Evolutionary conservation across 2,329 filamentous ascomycete genomes (phyloP).

Genomic region (Penicillium verrucosum): DNA sequence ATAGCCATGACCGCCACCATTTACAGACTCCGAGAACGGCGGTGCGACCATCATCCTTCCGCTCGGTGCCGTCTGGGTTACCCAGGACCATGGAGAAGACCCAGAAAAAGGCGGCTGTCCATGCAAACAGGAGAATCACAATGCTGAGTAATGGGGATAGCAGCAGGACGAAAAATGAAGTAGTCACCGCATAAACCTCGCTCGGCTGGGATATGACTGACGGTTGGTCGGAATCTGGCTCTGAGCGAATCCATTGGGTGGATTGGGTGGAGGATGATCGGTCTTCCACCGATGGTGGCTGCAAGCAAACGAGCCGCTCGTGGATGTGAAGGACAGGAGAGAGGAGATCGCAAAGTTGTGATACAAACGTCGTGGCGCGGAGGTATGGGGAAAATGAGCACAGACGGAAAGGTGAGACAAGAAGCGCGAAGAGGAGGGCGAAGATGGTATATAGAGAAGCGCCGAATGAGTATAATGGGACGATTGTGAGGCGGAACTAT

Average conservation of each 20-base stretch:
- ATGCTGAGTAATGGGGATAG: constrained; percentile 57
- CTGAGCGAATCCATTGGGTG: constrained; percentile 41
- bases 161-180: constrained; percentile 52
- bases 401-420: constrained; percentile 54
- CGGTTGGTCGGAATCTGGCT: constrained; percentile 32
- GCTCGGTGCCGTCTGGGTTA: constrained; percentile 59
- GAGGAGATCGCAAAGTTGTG: constrained; percentile 52
- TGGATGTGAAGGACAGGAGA: constrained; percentile 53
- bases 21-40: constrained; percentile 57
- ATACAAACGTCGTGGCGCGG: constrained; percentile 45
- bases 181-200: constrained; percentile 35
- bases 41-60: constrained; percentile 59
- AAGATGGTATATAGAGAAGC: constrained; percentile 55
- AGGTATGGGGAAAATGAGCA: constrained; percentile 46
- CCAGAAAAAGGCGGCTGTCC: constrained; percentile 62
- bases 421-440: constrained; percentile 49
- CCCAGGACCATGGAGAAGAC: constrained; percentile 59
- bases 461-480: constrained; percentile 53
- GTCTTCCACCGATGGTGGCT: constrained; percentile 15
- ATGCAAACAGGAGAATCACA: constrained; percentile 55
- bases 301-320: constrained; percentile 35
- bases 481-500: constrained; percentile 53
- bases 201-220: constrained; percentile 27
- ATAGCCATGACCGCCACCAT: constrained; percentile 61
- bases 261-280: constrained; percentile 30